Percentiles rank a stretch among this genome's conserved stretches.
These are phyloP conservation scores for Aquilaria agallochum DNA, from an alignment of 441 rosid genomes.

Conservation along the genomic window DNA sequence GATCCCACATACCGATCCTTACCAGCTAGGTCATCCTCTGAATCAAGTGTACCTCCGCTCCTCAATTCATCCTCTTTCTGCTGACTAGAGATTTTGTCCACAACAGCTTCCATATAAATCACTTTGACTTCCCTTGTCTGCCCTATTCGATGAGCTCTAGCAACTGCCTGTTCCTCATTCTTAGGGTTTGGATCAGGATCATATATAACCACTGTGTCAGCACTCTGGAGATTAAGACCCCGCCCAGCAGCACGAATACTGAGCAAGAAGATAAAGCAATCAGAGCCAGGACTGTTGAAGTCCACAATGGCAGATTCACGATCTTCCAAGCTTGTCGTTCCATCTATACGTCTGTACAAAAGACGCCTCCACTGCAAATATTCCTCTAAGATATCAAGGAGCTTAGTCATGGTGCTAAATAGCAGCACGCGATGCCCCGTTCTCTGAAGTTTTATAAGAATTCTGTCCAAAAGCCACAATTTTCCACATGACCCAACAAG, in stretches of 20 bases:
- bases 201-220: slow-evolving; percentile 96
- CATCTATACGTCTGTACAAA: slow-evolving; percentile 95
- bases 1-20: slow-evolving; percentile 98
- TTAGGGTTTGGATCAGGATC: slow-evolving; percentile 99
- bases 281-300: slow-evolving; percentile 84
- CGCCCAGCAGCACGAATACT: slow-evolving; percentile 99
- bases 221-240: slow-evolving; percentile 99
- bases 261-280: slow-evolving; percentile 93
- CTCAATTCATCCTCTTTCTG: slow-evolving; percentile 95
- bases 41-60: slow-evolving; percentile 80
- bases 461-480: slow-evolving; percentile 93
- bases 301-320: slow-evolving; percentile 99
- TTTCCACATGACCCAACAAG: slow-evolving; percentile 97
- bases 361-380: slow-evolving; percentile 95
- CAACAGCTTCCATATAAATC: slow-evolving; percentile 99
- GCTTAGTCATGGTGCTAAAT: slow-evolving; percentile 99
- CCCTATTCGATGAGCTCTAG: slow-evolving; percentile 99
- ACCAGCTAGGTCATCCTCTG: slow-evolving; percentile 98
- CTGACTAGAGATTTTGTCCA: slow-evolving; percentile 84
- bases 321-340: slow-evolving; percentile 99
- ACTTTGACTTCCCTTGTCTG: slow-evolving; percentile 98
- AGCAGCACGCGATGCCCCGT: slow-evolving; percentile 97
- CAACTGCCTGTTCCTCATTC: slow-evolving; percentile 99
- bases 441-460: slow-evolving; percentile 92
- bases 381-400: slow-evolving; percentile 98